Base-by-base conservation (phyloP, 345 rosid genomes). In the Eucalyptus polyanthemos region DNA sequence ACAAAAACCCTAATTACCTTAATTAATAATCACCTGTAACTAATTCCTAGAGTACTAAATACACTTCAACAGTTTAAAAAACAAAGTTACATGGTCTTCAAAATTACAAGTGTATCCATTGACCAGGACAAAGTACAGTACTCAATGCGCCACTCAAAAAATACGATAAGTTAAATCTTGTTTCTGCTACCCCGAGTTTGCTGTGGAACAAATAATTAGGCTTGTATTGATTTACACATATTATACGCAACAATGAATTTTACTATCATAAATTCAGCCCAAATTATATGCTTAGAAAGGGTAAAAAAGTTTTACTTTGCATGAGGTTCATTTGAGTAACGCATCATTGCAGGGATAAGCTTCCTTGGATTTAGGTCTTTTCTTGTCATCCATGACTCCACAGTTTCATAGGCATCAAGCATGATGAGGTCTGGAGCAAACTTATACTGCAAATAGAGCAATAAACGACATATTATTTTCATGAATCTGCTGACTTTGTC, bases 281-380 rank as follows among this genome's bases (percentile, higher is more conserved):
- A 40, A 65, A 76, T 21, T 11, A 76, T 40, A 40, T 76, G 85
- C 85, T 76, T 24, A 19, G 29, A 88, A 40, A 69, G 11, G 86
- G 85, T 29, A 9, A n/a, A 47, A 88, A n/a, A 62, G 49, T 88
- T 88, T 92, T 96, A 98, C 99, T 96, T 98, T 89, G 99, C 98
- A 98, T 97, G 99, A 93, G 99, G 99, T 93, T 97, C 99, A 90
- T 97, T 96, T 91, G 99, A 96, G 95, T 98, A 98, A 76, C 99
- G 99, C 99, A 98, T 96, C 99, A 98, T 97, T 88, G 99, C 99
- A 91, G 99, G 98, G 91, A 97, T 95, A 88, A 98, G 91, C 91
- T 96, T 98, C 94, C 99, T 95, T 45, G 99, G 99, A 89, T 97
- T 96, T 87, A 98, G 93, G 90, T 96, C 93, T 92, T 97, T 95